A percentile compares a stretch with the other conserved stretches of the same genome.
Conservation (phyloP, 345 rosid genomes). For the Erodium maritimum region DNA sequence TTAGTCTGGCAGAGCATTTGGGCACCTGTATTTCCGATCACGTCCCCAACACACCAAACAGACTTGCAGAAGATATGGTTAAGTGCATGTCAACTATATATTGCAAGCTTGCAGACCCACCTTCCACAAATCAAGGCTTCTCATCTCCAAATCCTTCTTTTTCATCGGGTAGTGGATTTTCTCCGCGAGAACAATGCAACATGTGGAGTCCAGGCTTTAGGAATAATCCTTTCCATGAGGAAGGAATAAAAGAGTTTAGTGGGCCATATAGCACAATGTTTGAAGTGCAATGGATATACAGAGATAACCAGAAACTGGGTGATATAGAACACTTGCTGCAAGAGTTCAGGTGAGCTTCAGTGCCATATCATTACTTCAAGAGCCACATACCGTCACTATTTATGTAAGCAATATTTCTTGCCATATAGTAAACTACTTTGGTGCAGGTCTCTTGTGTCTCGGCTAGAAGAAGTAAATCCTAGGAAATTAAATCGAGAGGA, state of each 20-base stretch:
- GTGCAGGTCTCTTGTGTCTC: slow-evolving; percentile 66
- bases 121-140: slow-evolving; percentile 41
- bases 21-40: slow-evolving; percentile 87
- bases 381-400: not conserved
- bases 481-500: slow-evolving; percentile 75
- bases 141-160: slow-evolving; percentile 76
- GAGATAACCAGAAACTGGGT: slow-evolving; percentile 62
- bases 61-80: slow-evolving; percentile 90
- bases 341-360: slow-evolving; percentile 60
- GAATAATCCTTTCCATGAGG: slow-evolving; percentile 79
- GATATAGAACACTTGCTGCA: slow-evolving; percentile 73
- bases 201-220: slow-evolving; percentile 75
- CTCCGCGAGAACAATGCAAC: slow-evolving; percentile 64
- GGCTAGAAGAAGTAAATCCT: slow-evolving; percentile 62
- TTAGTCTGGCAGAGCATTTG: slow-evolving; percentile 91
- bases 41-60: slow-evolving; percentile 79
- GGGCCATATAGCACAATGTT: slow-evolving; percentile 83
- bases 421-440: not conserved
- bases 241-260: slow-evolving; percentile 83
- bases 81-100: slow-evolving; percentile 84
- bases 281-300: slow-evolving; percentile 74
- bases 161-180: slow-evolving; percentile 57
- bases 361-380: not conserved
- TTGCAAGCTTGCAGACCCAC: slow-evolving; percentile 88
- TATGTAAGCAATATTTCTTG: not conserved